Evolutionary conservation across 1,284 basidiomycete species (phyloP).

Genomic region (Grifola frondosa): DNA sequence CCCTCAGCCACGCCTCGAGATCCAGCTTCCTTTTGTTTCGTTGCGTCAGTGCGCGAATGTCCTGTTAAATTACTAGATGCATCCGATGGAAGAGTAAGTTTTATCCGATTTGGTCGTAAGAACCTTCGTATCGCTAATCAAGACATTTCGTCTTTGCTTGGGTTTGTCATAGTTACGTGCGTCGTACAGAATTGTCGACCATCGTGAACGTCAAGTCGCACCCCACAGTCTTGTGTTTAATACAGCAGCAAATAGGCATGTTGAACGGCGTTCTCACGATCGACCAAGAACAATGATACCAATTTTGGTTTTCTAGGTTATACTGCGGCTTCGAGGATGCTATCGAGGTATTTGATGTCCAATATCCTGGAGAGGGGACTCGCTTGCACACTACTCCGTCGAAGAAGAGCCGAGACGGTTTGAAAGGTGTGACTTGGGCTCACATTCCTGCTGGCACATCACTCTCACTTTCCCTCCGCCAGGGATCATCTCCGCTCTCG

Average conservation of each 20-base stretch:
- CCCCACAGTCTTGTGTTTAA: conserved; percentile 85
- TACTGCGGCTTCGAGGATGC: conserved; percentile 91
- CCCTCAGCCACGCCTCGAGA: conserved; percentile 62
- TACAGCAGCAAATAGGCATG: conserved; percentile 62
- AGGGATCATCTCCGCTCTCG: conserved; percentile 85
- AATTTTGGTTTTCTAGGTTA: conserved; percentile 48
- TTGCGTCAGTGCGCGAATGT: conserved; percentile 76
- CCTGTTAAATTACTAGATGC: conserved; percentile 84
- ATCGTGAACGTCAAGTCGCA: conserved; percentile 83
- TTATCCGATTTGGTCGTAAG: neutral
- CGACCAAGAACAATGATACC: neutral
- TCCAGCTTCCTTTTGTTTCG: conserved; percentile 75
- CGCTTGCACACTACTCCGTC: conserved; percentile 75
- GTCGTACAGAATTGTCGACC: conserved; percentile 88
- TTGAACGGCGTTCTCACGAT: conserved; percentile 4
- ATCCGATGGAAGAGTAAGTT: conserved; percentile 67
- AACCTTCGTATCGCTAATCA: conserved; percentile 4
- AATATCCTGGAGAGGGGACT: conserved; percentile 68
- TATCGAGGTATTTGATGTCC: conserved; percentile 85
- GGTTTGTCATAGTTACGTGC: conserved; percentile 67
- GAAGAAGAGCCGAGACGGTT: conserved; percentile 78
- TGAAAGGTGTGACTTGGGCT: conserved; percentile 64
- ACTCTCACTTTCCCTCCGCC: conserved; percentile 15
- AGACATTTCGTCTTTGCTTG: conserved; percentile 6
- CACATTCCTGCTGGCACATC: neutral